Evolutionary conservation across 495 filamentous ascomycete species (phyloP), one percentile per base, ranked within the genome.

Genomic region (Talaromyces proteolyticus): DNA sequence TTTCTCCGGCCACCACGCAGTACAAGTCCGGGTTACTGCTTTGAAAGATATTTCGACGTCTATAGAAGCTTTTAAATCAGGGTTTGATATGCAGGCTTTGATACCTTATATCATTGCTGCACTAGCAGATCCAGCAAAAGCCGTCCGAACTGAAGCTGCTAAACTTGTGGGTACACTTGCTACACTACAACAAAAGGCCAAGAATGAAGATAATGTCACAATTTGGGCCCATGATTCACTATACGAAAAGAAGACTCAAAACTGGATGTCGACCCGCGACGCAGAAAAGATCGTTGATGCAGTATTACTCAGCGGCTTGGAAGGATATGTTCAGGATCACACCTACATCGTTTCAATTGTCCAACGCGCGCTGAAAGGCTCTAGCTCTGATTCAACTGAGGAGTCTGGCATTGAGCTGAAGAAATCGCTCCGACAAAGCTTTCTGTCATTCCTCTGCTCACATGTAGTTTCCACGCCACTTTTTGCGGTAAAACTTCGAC

Each of bases 291-390:
- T 96, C 10, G 53, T 95, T 6, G 66, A 76, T 16, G 77, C 75
- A 17, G 68, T 85, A 20, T 62, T 96, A 25, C 59, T 87, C 19
- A 85, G 87, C 2, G 78, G 72, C 4, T 59, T 96, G 16, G 91
- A 96, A 59, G 91, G 95, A 64, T 91, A 84, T 56, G 75, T 89
- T 8, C 68, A 95, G 17, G 90, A 96, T 60, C 66, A 77, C 4
- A 77, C 70, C 26, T 76, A 91, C 38, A 67, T 92, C 20, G 66
- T 72, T 8, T 75, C 73, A 18, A 72, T 77, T 6, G 57, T 94
- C n/a, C 77, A 77, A 44, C 73, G 69, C 42, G 65, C 70, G 1
- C 54, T 90, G 19, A 74, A 82, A 41, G 72, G 77, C 44, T 60
- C 67, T 23, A 49, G 62, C 40, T 56, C 66, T 3, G 65, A 66